Evolutionary conservation across 345 rosid genomes (phyloP).

Genomic region (Rhodomyrtus tomentosa): DNA sequence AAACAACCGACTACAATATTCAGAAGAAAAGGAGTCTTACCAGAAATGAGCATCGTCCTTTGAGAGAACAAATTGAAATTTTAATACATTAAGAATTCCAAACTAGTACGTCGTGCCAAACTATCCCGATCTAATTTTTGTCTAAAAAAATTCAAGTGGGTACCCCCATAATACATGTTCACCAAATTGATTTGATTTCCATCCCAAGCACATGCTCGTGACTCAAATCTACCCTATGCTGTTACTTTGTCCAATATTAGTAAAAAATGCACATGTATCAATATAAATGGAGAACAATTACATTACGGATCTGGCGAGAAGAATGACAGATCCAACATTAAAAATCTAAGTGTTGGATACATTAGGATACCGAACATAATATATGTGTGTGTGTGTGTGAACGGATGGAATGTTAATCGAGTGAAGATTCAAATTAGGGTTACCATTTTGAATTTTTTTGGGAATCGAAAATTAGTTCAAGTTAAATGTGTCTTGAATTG

Average conservation of each 20-base stretch:
- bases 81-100: too few species aligned
- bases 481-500: rapidly evolving
- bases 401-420: not conserved
- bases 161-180: not conserved
- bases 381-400: too few species aligned
- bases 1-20: not conserved
- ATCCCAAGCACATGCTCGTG: not conserved
- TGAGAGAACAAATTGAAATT: not conserved
- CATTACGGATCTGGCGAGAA: not conserved
- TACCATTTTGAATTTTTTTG: not conserved
- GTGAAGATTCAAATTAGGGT: rapidly evolving
- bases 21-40: not conserved
- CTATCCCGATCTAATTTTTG: not conserved
- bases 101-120: rapidly evolving
- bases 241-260: not conserved
- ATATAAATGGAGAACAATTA: not conserved
- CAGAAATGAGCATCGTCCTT: not conserved
- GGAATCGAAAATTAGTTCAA: not conserved
- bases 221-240: not conserved
- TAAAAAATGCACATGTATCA: not conserved
- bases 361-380: not conserved
- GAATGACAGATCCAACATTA: not conserved
- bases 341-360: not conserved
- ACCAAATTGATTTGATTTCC: not conserved
- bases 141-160: not conserved